phyloP scores from a whole-genome alignment of 345 rosid genomes.

The Pugionium cornutum region DNA sequence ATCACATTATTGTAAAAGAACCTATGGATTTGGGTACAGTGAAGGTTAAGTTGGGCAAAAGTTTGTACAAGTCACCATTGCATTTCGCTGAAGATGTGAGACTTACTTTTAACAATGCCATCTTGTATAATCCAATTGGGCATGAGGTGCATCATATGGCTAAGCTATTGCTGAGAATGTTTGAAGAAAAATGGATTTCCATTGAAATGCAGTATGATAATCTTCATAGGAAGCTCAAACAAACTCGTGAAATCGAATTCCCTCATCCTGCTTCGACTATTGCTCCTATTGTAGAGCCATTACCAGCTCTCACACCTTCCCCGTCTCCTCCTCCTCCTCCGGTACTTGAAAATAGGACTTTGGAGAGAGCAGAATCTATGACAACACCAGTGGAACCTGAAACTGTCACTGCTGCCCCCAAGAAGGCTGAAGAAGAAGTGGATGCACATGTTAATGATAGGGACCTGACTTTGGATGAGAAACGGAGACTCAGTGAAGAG shows the following conservation, averaged over 20 bases:
- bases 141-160: conserved; percentile 85
- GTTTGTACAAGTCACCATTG: conserved; percentile 60
- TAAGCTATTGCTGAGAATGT: conserved; percentile 49
- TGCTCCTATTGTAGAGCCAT: conserved; percentile 30
- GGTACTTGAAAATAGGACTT: conserved; percentile 24
- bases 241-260: conserved; percentile 30
- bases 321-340: conserved; percentile 24
- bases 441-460: conserved; percentile 46
- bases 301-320: conserved; percentile 37
- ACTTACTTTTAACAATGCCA: conserved; percentile 80
- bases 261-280: conserved; percentile 15
- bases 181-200: conserved; percentile 67
- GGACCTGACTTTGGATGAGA: conserved; percentile 83
- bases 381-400: conserved; percentile 43
- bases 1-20: conserved; percentile 62
- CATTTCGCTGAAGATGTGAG: conserved; percentile 83
- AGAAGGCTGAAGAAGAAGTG: conserved; percentile 51
- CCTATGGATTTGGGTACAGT: conserved; percentile 97
- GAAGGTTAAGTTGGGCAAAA: conserved; percentile 57
- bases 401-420: conserved; percentile 28
- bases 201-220: conserved; percentile 48
- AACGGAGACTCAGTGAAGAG: conserved; percentile 64
- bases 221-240: conserved; percentile 30
- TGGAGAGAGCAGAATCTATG: conserved; percentile 53
- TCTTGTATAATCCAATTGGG: conserved; percentile 72